phyloP scores from a whole-genome alignment of 176 grass and related monocot species.

The Carex kokanica region DNA sequence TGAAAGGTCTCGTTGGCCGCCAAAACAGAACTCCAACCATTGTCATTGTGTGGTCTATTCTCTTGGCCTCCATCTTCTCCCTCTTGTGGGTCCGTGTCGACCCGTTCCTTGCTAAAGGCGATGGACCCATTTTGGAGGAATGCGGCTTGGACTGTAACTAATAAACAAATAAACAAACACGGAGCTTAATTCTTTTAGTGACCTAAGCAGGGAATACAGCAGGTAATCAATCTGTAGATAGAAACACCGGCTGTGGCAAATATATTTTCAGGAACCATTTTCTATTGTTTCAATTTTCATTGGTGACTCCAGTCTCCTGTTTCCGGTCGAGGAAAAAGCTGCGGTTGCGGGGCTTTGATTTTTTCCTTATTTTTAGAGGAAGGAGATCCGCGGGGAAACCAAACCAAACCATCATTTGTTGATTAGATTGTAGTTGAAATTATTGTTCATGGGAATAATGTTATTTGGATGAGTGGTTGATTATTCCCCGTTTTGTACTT shows the following conservation, averaged over 20 bases:
- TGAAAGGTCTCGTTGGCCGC: conserved; percentile 28
- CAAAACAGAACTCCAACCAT: conserved; percentile 28
- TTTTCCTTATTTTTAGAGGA: conserved; percentile 22
- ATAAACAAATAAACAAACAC: conserved; percentile 7
- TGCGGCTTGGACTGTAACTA: conserved; percentile 31
- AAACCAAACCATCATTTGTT: conserved; percentile 13
- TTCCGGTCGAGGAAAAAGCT: neutral
- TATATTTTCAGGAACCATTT: conserved; percentile 27
- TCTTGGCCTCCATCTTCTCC: conserved; percentile 25
- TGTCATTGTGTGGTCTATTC: conserved; percentile 33
- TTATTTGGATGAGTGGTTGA: conserved; percentile 18
- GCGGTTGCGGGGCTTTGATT: neutral
- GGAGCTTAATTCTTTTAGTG: conserved; percentile 24
- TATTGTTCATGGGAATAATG: conserved; percentile 16
- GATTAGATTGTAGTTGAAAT: conserved; percentile 32
- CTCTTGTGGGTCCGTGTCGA: conserved; percentile 27
- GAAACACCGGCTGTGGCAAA: conserved; percentile 31
- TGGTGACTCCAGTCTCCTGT: conserved; percentile 21
- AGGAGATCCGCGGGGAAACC: neutral
- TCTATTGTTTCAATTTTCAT: conserved; percentile 24
- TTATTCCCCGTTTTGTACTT: conserved; percentile 20
- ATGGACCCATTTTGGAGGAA: conserved; percentile 20
- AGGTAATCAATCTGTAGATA: conserved; percentile 29
- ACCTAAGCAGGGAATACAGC: conserved; percentile 3
- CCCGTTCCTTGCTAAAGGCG: conserved; percentile 17